phyloP scores from a whole-genome alignment of 2,329 filamentous ascomycete genomes.

The Fusarium stilboides region DNA sequence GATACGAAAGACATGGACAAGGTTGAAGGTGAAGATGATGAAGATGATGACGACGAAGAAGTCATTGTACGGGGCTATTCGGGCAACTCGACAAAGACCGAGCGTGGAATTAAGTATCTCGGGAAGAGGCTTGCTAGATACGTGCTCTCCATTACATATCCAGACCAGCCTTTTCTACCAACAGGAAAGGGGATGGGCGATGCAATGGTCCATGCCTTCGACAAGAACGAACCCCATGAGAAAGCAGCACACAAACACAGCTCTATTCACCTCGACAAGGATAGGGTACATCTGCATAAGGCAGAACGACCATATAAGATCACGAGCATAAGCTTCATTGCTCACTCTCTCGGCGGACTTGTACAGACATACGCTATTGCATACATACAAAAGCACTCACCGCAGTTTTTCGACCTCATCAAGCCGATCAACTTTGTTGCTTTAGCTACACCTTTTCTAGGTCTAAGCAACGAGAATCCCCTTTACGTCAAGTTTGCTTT shows the following conservation, averaged over 20 bases:
- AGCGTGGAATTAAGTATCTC: slow-evolving; percentile 96
- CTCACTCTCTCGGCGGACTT: slow-evolving; percentile 90
- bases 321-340: slow-evolving; percentile 95
- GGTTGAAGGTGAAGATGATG: slow-evolving; percentile 61
- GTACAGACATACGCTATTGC: slow-evolving; percentile 95
- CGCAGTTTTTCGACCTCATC: slow-evolving; percentile 88
- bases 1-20: slow-evolving; percentile 47
- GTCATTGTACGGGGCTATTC: slow-evolving; percentile 92
- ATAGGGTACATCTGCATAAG: slow-evolving; percentile 67
- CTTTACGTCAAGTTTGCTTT: slow-evolving; percentile 97
- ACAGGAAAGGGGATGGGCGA: slow-evolving; percentile 66
- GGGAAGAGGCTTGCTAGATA: slow-evolving; percentile 95
- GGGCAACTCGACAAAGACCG: slow-evolving; percentile 91
- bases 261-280: slow-evolving; percentile 69
- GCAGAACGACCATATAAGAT: slow-evolving; percentile 79
- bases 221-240: slow-evolving; percentile 63
- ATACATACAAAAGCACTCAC: slow-evolving; percentile 97
- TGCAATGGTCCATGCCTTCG: slow-evolving; percentile 58
- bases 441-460: slow-evolving; percentile 88
- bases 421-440: slow-evolving; percentile 92
- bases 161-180: slow-evolving; percentile 90
- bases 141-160: slow-evolving; percentile 90
- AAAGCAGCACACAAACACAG: slow-evolving; percentile 73
- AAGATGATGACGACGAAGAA: slow-evolving; percentile 79
- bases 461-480: slow-evolving; percentile 96